Base-by-base conservation (phyloP, 768 basidiomycete genomes). In the Hortiboletus campestris region DNA sequence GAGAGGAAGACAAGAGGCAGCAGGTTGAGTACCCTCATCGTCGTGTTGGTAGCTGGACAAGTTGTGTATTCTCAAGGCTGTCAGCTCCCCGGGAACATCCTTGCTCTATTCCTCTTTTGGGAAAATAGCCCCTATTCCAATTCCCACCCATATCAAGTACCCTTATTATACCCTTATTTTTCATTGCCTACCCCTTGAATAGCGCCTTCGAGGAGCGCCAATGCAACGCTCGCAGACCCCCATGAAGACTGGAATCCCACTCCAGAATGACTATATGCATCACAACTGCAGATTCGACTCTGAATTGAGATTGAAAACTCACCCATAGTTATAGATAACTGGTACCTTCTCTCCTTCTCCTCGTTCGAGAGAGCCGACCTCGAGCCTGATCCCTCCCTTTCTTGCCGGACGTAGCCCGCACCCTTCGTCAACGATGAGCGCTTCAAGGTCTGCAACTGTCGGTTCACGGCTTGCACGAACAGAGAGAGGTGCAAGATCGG, bases 371-470 rank as follows among this genome's bases (percentile, higher is more conserved):
- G 71, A 77, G 35, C 79, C 80, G 0, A 68, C 67, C 39, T 81
- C 84, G 2, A 89, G 70, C 25, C 88, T 71, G 32, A 91, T 75
- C 0, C 89, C 88, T n/a, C 84, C 86, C 39, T 81, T 83, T 51
- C 90, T 73, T 1, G 71, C 80, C 1, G 89, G 90, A 4, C 89
- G 76, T 45, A 91, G 69, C 3, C 90, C 90, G 60, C 81, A 80
- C 3, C 82, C 81, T 55, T 80, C 77, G 35, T 78, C 79, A 6
- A 82, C 63, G 34, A 83, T 72, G 34, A 81, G 73, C 2, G 76
- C 69, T 39, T 76, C 67, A 2, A 84, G 59, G 57, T 84, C 83
- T 7, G 81, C 77, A 9, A 83, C 44, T 0, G 75, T 80, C 6
- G 82, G 80, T 39, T 71, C 65, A 19, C 82, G 76, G 14, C 59